Conservation (phyloP, 345 rosid species). For the Mangifera indica region DNA sequence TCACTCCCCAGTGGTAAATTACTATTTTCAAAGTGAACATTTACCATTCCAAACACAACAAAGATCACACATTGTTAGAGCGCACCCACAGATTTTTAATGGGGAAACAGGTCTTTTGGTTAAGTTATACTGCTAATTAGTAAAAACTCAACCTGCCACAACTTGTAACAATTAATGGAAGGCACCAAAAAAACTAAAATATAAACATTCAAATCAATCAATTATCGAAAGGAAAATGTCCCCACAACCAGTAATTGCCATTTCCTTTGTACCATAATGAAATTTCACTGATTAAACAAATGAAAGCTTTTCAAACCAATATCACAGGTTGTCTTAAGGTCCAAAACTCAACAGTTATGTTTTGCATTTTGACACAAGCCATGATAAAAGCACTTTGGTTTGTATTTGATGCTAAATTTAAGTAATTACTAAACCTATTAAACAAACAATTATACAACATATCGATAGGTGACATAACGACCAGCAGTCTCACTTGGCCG, state of each 20-base stretch:
- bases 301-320: not conserved
- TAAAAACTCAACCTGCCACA: not conserved
- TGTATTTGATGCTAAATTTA: not conserved
- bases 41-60: not conserved
- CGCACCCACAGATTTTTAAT: not conserved
- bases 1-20: too few relatives aligned
- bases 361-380: not conserved
- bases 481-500: slow-evolving; percentile 76
- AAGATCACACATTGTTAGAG: too few relatives aligned
- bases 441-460: slow-evolving; percentile 43
- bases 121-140: not conserved
- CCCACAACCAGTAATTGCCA: not conserved
- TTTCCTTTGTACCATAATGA: not conserved
- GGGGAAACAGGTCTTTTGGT: not conserved
- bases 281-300: not conserved
- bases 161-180: not conserved
- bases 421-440: not conserved
- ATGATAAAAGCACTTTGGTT: not conserved
- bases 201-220: not conserved
- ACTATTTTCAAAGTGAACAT: not conserved
- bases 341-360: not conserved
- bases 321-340: not conserved
- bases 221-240: not conserved
- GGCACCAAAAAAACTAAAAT: not conserved
- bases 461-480: slow-evolving; percentile 64